Evolutionary conservation across 345 rosid species (phyloP), one percentile per base, ranked within the genome.

Genomic region (Clausena lansium): DNA sequence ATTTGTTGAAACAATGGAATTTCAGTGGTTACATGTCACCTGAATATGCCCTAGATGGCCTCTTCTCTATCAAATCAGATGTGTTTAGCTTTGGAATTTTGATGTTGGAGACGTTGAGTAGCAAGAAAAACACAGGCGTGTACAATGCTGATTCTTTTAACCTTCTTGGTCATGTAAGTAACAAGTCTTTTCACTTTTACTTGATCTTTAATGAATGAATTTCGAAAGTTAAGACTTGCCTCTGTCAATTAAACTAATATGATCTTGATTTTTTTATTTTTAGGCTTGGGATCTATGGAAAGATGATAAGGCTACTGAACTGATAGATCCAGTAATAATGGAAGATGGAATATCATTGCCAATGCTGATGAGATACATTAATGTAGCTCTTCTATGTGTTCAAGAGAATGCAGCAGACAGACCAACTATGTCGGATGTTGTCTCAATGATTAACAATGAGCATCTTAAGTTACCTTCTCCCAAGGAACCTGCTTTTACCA

Each of bases 101-200:
- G 50, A n/a, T 50, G 77, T 78, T 87, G 9, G 91, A 91, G 84
- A 85, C 82, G 4, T 27, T 87, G 45, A 85, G 85, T 13, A 84
- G 94, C 36, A 80, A 78, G 75, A 87, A 80, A 74, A 90, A 87
- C 73, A 87, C 78, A 14, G 81, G 94, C 35, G 85, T 85, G 66
- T 61, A 83, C 71, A 82, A 80, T 24, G 27, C 79, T 9, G 82
- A 82, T 50, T 78, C 75, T 25, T 76, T 71, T 55, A 70, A 78
- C 70, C 82, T 81, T 77, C 77, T 83, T 6, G 77, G 82, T 33
- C 74, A 77, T 52, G 83, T 75, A 70, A 76, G 85, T 76, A 28
- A 20, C 45, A 11, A 4, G 6, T 0, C 5, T 24, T 54, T 14
- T 2, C 55, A 8, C 11, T 38, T 67, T 38, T 67, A 5, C 32